Percentiles rank a stretch among this genome's conserved stretches.
phyloP scores from a whole-genome alignment of 2,329 filamentous ascomycete species.

The Pyrenophora graminea region DNA sequence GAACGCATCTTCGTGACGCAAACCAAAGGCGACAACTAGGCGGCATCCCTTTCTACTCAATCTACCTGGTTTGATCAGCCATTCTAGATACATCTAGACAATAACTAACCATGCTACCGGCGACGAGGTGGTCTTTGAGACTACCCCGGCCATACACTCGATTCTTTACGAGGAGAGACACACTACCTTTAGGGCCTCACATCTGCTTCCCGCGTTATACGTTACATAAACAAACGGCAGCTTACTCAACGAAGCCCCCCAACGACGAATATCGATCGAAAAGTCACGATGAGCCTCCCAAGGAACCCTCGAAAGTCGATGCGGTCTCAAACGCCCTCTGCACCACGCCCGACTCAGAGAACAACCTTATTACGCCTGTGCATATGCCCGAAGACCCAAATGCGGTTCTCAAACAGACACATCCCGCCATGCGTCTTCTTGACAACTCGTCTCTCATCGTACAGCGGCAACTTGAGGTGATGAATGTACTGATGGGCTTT shows the following conservation, averaged over 20 bases:
- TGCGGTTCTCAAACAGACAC: conserved; percentile 61
- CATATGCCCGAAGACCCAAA: conserved; percentile 65
- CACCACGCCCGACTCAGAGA: conserved; percentile 47
- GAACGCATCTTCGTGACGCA: conserved; percentile 4
- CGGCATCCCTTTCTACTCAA: neutral
- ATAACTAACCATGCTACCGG: conserved; percentile 29
- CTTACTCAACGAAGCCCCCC: conserved; percentile 17
- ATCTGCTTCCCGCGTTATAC: conserved; percentile 27
- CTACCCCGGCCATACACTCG: conserved; percentile 31
- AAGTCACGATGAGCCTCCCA: conserved; percentile 13
- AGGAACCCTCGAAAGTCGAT: conserved; percentile 41
- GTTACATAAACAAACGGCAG: conserved; percentile 13
- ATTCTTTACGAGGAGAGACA: conserved; percentile 29
- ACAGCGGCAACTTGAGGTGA: conserved; percentile 66
- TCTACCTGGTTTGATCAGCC: neutral
- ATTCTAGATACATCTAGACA: neutral
- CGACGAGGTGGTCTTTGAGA: conserved; percentile 33
- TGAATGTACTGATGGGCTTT: conserved; percentile 68
- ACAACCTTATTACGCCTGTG: conserved; percentile 62
- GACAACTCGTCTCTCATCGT: conserved; percentile 66
- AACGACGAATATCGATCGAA: conserved; percentile 10
- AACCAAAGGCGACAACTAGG: conserved; percentile 1
- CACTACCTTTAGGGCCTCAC: conserved; percentile 27
- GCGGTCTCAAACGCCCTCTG: conserved; percentile 53
- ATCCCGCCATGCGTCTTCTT: conserved; percentile 62